Evolutionary conservation across 805 yeast genomes (phyloP).

Genomic region (Jamesozyma hellenica): DNA sequence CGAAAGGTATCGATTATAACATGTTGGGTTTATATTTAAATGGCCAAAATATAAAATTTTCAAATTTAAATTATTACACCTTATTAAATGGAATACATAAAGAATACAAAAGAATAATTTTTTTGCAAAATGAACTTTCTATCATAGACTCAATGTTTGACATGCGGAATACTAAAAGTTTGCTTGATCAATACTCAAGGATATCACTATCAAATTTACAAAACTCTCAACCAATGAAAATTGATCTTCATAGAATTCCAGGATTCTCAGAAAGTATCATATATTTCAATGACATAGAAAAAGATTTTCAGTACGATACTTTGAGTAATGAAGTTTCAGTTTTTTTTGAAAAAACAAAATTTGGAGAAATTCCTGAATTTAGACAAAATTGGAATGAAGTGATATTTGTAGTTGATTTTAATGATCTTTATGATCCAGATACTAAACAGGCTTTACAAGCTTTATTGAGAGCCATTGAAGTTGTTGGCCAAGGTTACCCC

Average conservation of each 20-base stretch:
- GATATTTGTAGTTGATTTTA: conserved; percentile 56
- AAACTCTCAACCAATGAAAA: conserved; percentile 24
- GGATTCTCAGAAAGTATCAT: conserved; percentile 37
- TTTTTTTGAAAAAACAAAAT: conserved; percentile 38
- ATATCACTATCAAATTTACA: conserved; percentile 17
- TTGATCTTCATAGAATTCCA: conserved; percentile 26
- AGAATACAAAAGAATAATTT: conserved; percentile 14
- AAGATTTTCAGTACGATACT: conserved; percentile 43
- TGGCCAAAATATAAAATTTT: conserved; percentile 23
- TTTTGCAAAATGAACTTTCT: conserved; percentile 8
- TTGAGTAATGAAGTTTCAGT: conserved; percentile 35
- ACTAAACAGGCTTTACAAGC: conserved; percentile 37
- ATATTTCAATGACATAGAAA: conserved; percentile 70
- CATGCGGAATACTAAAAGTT: conserved; percentile 7
- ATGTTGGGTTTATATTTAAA: conserved; percentile 26
- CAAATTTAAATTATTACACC: conserved; percentile 16
- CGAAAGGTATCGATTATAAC: conserved; percentile 24
- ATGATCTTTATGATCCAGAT: conserved; percentile 25
- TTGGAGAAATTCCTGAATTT: conserved; percentile 59
- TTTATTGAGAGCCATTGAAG: conserved; percentile 39
- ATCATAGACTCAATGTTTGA: conserved; percentile 20
- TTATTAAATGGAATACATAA: conserved; percentile 13
- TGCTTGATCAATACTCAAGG: conserved; percentile 17
- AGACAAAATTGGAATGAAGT: conserved; percentile 67
- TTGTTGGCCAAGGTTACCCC: conserved; percentile 49